Base-by-base conservation (phyloP, 164 flowering plant species). In the Tetracentron sinense region DNA sequence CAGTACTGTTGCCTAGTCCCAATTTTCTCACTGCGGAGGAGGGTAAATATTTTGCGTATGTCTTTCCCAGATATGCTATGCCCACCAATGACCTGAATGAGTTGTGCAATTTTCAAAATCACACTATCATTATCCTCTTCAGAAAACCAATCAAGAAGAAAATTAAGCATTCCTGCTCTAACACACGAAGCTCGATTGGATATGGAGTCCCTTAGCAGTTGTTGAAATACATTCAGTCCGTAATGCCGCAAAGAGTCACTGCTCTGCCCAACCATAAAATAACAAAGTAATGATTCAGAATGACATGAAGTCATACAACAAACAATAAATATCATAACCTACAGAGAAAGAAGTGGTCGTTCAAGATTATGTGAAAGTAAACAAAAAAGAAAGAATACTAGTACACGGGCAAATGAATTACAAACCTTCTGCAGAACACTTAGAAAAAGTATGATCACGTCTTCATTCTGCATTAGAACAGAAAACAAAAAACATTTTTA, bases 1-100 rank as follows among this genome's bases (percentile, higher is more conserved):
- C 83, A 78, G 58, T 79, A 78, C 44, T 75, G 79, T 57, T 80
- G 88, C 60, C 71, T 82, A 31, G 64, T 70, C 33, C 84, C 92
- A 60, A 81, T 78, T 75, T 80, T 90, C 74, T 85, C 89, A 78
- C 85, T 81, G 21, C 97, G 88, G 22, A 95, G 83, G 44, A 95
- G 83, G 49, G 94, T 87, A 81, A 95, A 95, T 44, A 95, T 90
- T 76, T 92, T 95, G 20, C 97, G 85, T 38, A 95, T 95, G 70
- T 95, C 97, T 82, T 83, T 95, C 49, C 99, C 99, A 69, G 97
- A 92, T 79, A 92, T 85, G 71, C 99, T 95, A 74, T 95, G 90
- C 23, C 97, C 97, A 70, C 99, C 99, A 74, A 77, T 83, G 51
- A 85, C 86, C 77, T 90, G 92, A 77, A 92, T 85, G 69, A 95